phyloP scores from a whole-genome alignment of 345 rosid genomes.

The Acer campestre region DNA sequence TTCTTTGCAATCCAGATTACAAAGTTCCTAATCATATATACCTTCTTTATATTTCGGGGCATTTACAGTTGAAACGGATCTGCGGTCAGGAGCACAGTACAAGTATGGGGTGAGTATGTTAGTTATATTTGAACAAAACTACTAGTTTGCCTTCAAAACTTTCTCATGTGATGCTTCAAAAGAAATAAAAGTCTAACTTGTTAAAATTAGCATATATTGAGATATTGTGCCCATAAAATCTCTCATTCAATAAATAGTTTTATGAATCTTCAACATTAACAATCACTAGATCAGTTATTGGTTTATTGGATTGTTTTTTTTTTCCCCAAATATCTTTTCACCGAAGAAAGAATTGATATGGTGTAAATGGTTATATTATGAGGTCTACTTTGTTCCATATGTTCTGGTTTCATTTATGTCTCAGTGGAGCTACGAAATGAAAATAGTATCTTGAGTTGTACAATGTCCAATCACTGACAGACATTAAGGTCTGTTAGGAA shows the following conservation, averaged over 20 bases:
- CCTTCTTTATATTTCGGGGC: constrained; percentile 25
- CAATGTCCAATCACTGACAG: background rate
- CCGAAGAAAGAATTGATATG: background rate
- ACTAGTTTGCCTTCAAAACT: background rate
- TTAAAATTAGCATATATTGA: background rate
- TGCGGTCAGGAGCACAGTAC: constrained; percentile 88
- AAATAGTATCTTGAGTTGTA: background rate
- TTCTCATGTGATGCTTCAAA: constrained; percentile 2
- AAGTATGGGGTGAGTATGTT: constrained; percentile 66
- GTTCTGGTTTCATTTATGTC: background rate
- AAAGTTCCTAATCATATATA: background rate
- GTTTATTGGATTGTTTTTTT: background rate
- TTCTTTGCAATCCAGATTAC: constrained; percentile 6
- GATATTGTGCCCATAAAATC: background rate
- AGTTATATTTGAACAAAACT: background rate
- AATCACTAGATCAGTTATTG: background rate
- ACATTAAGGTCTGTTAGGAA: background rate
- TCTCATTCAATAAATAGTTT: background rate
- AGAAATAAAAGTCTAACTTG: background rate
- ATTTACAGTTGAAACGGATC: constrained; percentile 90
- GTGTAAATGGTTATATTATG: background rate
- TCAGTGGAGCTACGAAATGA: background rate
- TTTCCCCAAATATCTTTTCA: background rate
- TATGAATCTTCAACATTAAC: background rate
- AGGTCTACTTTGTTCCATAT: background rate